Evolutionary conservation across 345 rosid species (phyloP).

Genomic region (Lumnitzera racemosa): DNA sequence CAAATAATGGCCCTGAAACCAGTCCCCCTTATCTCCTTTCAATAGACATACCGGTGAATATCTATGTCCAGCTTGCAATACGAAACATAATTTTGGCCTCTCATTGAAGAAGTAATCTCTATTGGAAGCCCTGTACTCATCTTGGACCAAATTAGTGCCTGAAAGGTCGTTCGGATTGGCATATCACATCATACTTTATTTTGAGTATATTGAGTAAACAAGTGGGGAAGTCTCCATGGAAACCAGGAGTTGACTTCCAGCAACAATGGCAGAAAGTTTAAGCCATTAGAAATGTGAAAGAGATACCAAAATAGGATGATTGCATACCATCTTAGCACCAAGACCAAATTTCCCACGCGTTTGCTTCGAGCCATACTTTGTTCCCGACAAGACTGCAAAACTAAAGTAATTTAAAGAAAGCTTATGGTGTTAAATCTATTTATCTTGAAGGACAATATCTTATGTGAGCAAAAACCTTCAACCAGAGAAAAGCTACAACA

Average conservation of each 20-base stretch:
- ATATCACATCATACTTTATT: too few relatives aligned
- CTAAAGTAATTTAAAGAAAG: slow-evolving; percentile 17
- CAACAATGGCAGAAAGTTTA: too few relatives aligned
- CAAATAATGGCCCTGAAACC: too few relatives aligned
- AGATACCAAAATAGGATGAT: too few relatives aligned
- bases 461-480: too few relatives aligned
- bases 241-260: too few relatives aligned
- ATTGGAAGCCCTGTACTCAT: slow-evolving; percentile 99
- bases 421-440: neutral
- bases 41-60: slow-evolving; percentile 63
- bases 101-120: slow-evolving; percentile 90
- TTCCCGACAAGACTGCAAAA: slow-evolving; percentile 78
- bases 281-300: too few relatives aligned
- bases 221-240: too few relatives aligned
- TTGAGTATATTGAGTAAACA: too few relatives aligned
- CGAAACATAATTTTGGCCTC: slow-evolving; percentile 57
- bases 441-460: neutral
- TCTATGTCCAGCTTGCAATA: slow-evolving; percentile 95
- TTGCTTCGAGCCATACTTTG: slow-evolving; percentile 96
- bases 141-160: slow-evolving; percentile 99
- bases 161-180: slow-evolving; percentile 15
- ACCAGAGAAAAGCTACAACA: neutral
- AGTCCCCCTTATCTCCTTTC: slow-evolving; percentile 1
- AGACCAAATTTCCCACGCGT: slow-evolving; percentile 99
- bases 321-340: slow-evolving; percentile 92